Evolutionary conservation across 176 grass and related monocot genomes (phyloP).

Genomic region (Thinopyrum elongatum): DNA sequence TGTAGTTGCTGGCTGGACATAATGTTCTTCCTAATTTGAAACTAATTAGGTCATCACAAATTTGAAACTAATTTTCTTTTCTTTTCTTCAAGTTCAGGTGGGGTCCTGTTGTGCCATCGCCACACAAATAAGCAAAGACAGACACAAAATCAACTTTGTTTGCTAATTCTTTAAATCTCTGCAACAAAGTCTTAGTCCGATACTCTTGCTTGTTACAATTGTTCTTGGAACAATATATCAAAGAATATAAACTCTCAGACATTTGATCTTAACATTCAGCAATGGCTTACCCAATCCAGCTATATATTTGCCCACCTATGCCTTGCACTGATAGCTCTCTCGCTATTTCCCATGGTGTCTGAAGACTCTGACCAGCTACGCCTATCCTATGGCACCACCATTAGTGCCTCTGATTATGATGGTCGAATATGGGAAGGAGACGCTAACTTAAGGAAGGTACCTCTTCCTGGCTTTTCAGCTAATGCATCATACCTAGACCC

Average conservation of each 20-base stretch:
- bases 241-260: not conserved
- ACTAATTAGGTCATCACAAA: too few species aligned
- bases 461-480: not conserved
- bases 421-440: conserved; percentile 35
- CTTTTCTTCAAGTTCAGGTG: not conserved
- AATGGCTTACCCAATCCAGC: not conserved
- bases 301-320: not conserved
- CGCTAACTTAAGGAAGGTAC: not conserved
- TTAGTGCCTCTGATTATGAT: not conserved
- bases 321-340: not conserved
- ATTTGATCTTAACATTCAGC: not conserved
- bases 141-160: not conserved
- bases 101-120: not conserved
- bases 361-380: conserved; percentile 22
- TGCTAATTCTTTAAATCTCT: not conserved
- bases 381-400: conserved; percentile 38
- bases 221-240: not conserved
- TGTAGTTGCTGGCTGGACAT: not conserved
- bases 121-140: not conserved
- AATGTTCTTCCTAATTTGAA: not conserved
- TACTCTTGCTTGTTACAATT: not conserved
- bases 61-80: not conserved
- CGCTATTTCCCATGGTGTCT: not conserved
- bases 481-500: not conserved
- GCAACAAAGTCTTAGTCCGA: not conserved